Base-by-base conservation (phyloP, 2,329 filamentous ascomycete genomes). In the Albifimbria verrucaria region DNA sequence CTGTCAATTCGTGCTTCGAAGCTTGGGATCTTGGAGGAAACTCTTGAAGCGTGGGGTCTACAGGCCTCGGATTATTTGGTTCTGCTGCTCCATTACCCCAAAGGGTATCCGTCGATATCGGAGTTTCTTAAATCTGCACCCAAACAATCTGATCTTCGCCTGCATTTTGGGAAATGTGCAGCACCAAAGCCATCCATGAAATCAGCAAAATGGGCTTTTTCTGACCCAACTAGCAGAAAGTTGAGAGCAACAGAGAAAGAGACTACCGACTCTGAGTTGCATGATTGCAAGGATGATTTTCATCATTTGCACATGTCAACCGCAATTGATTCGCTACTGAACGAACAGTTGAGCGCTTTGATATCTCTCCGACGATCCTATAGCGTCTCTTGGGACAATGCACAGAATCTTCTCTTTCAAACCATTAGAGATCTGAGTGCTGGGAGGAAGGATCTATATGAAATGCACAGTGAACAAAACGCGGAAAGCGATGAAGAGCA, bases 1-100 rank as follows among this genome's bases (percentile, higher is more conserved):
- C 69, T 94, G 2, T 90, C 91, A 1, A 80, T 89, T 25, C 84
- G 83, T 4, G 81, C 89, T 25, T 74, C 79, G 4, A 88, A 88
- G 60, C 79, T 96, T 1, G 85, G 81, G 1, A 81, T 96, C 12
- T 87, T 89, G 0, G 79, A 87, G 36, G 89, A 92, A 62, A 86
- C 85, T 1, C 81, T 90, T 68, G 79, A 87, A 62, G 89, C 91
- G 2, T 96, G 92, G 92, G 80, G 87, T 55, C 67, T 96, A 11
- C 70, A 80, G 15, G 70, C 77, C 0, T 69, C 76, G 0, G 86
- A 92, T 28, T 92, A 93, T 62, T 68, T 96, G 39, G 80, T 93
- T 4, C 75, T 95, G 4, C 74, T 96, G 21, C 79, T 94, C 43
- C 80, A 80, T 32, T 88, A 88, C 58, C 71, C 77, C 0, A 67